Conservation (phyloP, 2,329 filamentous ascomycete genomes). For the Periglandula ipomoeae region DNA sequence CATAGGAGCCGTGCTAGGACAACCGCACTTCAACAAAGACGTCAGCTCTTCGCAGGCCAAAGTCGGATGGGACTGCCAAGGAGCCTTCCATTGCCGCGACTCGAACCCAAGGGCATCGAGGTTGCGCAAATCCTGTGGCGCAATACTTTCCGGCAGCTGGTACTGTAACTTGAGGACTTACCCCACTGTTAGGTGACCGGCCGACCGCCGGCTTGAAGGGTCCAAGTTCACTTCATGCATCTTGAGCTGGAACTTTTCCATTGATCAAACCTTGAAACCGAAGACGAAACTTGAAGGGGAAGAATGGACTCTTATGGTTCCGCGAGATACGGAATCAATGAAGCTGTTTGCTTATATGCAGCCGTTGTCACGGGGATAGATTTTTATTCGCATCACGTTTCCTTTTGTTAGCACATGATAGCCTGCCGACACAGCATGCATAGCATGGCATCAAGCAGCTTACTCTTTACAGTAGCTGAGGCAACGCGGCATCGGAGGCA, state of each 20-base stretch:
- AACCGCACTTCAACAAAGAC: too few species aligned
- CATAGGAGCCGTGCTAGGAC: too few species aligned
- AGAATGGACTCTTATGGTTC: neutral
- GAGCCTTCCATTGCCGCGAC: neutral
- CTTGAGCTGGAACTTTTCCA: neutral
- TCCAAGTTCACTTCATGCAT: neutral
- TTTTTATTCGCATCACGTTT: neutral
- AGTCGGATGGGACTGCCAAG: too few species aligned
- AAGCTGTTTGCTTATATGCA: neutral
- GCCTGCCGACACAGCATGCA: neutral
- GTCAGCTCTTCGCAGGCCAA: too few species aligned
- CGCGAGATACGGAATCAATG: neutral
- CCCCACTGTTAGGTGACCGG: neutral
- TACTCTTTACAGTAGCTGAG: too few species aligned
- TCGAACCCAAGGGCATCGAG: neutral
- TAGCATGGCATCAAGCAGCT: neutral
- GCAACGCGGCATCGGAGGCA: neutral
- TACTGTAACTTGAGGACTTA: neutral
- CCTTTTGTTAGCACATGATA: neutral
- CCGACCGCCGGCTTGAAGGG: neutral
- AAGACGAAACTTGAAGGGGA: neutral
- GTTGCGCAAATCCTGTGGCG: neutral
- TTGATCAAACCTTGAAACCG: neutral
- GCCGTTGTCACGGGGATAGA: neutral
- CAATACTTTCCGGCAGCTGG: neutral